Evolutionary conservation across 345 rosid genomes (phyloP), one percentile per base, ranked within the genome.

Genomic region (Camelina sativa): DNA sequence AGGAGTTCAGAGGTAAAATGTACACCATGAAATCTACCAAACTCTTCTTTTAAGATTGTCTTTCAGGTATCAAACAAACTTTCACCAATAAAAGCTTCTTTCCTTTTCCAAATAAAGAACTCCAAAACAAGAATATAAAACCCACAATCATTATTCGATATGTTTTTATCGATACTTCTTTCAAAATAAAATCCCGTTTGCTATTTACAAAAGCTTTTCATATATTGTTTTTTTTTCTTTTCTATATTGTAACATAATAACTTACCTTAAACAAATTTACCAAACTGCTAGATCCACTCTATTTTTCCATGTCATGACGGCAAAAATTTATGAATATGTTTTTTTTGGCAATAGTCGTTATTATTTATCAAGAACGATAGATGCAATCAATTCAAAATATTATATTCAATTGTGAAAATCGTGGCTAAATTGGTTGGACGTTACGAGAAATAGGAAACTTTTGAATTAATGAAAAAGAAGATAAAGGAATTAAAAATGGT

Each of bases 21-120:
- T 69, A 34, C 40, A 62, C 69, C 79, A 53, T 22, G 6, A 76
- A 44, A 62, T 69, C 70, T 76, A 76, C 64, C 69, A 76, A 76
- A 76, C 74, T 54, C 47, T 34, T 65, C 15, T 41, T 7, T 34
- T 68, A 62, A 69, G 74, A 76, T 69, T 76, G 79, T 76, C 69
- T 62, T 69, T 62, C 69, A 68, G 79, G 74, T 76, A 76, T 76
- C 69, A 63, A 69, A 69, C 70, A 61, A 54, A 76, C 58, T 76
- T 65, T 23, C 40, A 69, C 69, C 79, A 69, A 37, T 54, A 76
- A 60, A 28, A 76, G 58, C 23, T 54, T 11, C 56, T 34, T 62
- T 54, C 51, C 74, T 69, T 76, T 76, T 62, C 62, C 47, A 17
- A 12, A 50, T 22, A 41, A 41, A 69, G 7, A 43, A 32, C 48